Percentiles rank a stretch among this genome's conserved stretches.
Evolutionary conservation across 768 basidiomycete genomes (phyloP).

Genomic region (Suillus hirtellus): DNA sequence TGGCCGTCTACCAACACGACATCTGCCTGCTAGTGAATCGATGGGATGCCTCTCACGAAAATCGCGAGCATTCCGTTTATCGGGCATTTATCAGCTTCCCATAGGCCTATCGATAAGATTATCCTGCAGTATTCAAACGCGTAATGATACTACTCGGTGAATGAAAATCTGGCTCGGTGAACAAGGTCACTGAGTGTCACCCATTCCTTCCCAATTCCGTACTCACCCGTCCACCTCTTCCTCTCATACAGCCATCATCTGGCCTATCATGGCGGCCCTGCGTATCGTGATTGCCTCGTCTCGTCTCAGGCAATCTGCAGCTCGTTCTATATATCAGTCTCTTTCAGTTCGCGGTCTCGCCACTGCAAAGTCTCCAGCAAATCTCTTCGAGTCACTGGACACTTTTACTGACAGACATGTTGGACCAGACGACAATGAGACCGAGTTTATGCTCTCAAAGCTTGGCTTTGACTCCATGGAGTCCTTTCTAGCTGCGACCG

Average conservation of each 20-base stretch:
- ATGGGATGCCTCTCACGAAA: neutral
- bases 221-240: constrained; percentile 14
- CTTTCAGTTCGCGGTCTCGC: constrained; percentile 47
- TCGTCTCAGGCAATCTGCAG: constrained; percentile 22
- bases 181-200: constrained; percentile 22
- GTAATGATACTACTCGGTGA: constrained; percentile 39
- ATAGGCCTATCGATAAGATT: constrained; percentile 14
- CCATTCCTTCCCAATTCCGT: constrained; percentile 16
- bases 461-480: constrained; percentile 90
- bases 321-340: constrained; percentile 18
- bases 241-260: constrained; percentile 21
- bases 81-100: constrained; percentile 15
- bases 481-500: constrained; percentile 78
- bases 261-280: constrained; percentile 28
- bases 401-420: constrained; percentile 90
- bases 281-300: constrained; percentile 24
- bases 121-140: constrained; percentile 19
- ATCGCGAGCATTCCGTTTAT: neutral
- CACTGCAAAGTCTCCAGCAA: constrained; percentile 56
- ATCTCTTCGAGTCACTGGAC: constrained; percentile 84
- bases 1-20: neutral
- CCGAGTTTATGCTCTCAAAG: constrained; percentile 75
- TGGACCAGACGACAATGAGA: constrained; percentile 85
- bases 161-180: constrained; percentile 41
- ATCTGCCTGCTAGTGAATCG: neutral